phyloP scores from a whole-genome alignment of 495 filamentous ascomycete genomes.

The Antarctomyces pellizariae region DNA sequence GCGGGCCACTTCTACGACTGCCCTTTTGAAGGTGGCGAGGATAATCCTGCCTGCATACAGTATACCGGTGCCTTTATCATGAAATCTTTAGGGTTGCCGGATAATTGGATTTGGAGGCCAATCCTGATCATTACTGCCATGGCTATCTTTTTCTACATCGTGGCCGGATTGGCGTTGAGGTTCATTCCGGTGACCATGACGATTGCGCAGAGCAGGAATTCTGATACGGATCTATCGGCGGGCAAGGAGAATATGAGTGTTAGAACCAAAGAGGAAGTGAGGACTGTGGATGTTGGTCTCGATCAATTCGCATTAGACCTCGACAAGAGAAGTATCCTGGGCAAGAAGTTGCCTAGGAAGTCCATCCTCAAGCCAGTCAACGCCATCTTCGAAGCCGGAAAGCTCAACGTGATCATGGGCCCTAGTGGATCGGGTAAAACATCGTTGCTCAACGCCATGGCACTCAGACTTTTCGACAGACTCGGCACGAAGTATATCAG shows the following conservation, averaged over 20 bases:
- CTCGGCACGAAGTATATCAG: slow-evolving; percentile 27
- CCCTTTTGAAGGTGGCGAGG: slow-evolving; percentile 27
- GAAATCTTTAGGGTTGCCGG: slow-evolving; percentile 35
- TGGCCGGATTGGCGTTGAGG: slow-evolving; percentile 29
- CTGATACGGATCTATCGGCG: slow-evolving; percentile 29
- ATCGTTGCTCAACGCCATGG: slow-evolving; percentile 44
- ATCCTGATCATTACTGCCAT: slow-evolving; percentile 35
- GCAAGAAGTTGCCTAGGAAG: slow-evolving; percentile 22
- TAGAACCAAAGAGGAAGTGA: slow-evolving; percentile 24
- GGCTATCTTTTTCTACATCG: slow-evolving; percentile 27
- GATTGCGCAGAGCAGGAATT: slow-evolving; percentile 28
- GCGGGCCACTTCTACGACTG: slow-evolving; percentile 42
- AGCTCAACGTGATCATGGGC: slow-evolving; percentile 56
- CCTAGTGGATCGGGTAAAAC: slow-evolving; percentile 57
- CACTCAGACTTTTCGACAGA: slow-evolving; percentile 32
- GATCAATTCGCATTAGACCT: slow-evolving; percentile 35
- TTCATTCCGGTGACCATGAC: slow-evolving; percentile 35
- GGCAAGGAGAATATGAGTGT: slow-evolving; percentile 36
- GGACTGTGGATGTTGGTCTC: slow-evolving; percentile 33
- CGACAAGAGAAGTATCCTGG: slow-evolving; percentile 27
- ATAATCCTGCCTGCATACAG: slow-evolving; percentile 35
- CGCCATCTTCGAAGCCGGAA: slow-evolving; percentile 33
- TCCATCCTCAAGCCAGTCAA: slow-evolving; percentile 40
- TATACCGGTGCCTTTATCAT: slow-evolving; percentile 47
- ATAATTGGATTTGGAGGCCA: slow-evolving; percentile 35